Percentiles rank a stretch among this genome's conserved stretches.
Evolutionary conservation across 1,284 basidiomycete species (phyloP).

Genomic region (Apiotrichum gracile): DNA sequence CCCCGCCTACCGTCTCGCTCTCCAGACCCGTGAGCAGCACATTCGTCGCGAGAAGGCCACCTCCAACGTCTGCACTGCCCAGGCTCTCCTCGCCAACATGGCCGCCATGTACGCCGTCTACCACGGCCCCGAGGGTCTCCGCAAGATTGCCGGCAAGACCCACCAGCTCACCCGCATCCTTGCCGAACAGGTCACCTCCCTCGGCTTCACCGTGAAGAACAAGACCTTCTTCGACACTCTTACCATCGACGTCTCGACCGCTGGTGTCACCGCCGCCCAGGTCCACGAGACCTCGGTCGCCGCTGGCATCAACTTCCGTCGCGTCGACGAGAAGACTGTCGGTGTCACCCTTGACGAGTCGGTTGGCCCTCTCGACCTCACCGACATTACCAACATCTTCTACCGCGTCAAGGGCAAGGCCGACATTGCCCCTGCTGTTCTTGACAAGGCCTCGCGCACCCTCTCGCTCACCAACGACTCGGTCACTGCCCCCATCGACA

Average conservation of each 20-base stretch:
- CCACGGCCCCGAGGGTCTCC: constrained; percentile 84
- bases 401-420: constrained; percentile 49
- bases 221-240: constrained; percentile 87
- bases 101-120: constrained; percentile 97
- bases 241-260: constrained; percentile 65
- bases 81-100: constrained; percentile 93
- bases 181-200: constrained; percentile 59
- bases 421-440: constrained; percentile 40
- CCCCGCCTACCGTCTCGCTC: constrained; percentile 82
- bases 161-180: constrained; percentile 83
- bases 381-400: constrained; percentile 77
- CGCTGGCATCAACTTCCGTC: constrained; percentile 76
- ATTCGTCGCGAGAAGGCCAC: constrained; percentile 94
- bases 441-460: constrained; percentile 42
- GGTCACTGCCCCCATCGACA: constrained; percentile 48
- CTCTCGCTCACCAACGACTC: constrained; percentile 30
- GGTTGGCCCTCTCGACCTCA: constrained; percentile 66
- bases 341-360: constrained; percentile 93
- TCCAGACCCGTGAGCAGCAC: constrained; percentile 95
- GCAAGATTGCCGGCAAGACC: constrained; percentile 80
- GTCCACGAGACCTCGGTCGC: constrained; percentile 66
- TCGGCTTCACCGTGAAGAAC: constrained; percentile 61
- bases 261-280: constrained; percentile 55
- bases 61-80: constrained; percentile 84
- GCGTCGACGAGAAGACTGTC: constrained; percentile 67